Evolutionary conservation across 441 rosid genomes (phyloP).

Genomic region (Pelargonium exstipulatum): DNA sequence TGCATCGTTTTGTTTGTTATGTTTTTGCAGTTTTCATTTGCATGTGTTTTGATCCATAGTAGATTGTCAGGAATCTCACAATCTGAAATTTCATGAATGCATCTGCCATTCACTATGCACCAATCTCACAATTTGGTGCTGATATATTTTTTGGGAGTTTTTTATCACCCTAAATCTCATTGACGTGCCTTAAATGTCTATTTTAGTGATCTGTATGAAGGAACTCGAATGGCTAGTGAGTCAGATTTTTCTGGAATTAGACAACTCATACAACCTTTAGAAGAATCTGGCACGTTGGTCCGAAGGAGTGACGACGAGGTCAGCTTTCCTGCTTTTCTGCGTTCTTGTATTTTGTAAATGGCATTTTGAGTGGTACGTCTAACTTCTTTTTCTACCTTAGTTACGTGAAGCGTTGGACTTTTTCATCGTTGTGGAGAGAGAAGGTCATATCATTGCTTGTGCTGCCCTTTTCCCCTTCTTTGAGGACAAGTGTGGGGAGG

Average conservation of each 20-base stretch:
- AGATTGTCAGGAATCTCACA: neutral
- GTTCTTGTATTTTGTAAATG: neutral
- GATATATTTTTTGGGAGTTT: neutral
- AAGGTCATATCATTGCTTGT: conserved; percentile 88
- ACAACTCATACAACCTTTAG: conserved; percentile 60
- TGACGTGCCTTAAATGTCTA: conserved; percentile 16
- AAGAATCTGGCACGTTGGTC: conserved; percentile 63
- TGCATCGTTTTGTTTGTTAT: neutral
- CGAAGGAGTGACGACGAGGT: conserved; percentile 75
- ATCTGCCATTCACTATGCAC: neutral
- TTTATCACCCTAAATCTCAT: neutral
- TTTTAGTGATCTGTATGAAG: conserved; percentile 78
- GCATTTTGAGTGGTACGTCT: conserved; percentile 8
- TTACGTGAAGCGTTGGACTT: conserved; percentile 56
- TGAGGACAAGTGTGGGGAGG: conserved; percentile 75
- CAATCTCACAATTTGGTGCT: neutral
- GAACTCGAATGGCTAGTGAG: conserved; percentile 64
- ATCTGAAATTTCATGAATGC: neutral
- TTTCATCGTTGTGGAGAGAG: conserved; percentile 80
- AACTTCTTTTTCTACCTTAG: conserved; percentile 28
- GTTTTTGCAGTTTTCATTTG: neutral
- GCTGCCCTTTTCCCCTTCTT: conserved; percentile 85
- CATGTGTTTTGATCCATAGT: conserved; percentile 2
- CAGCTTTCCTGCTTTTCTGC: conserved; percentile 12
- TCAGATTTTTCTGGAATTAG: conserved; percentile 68